phyloP scores from a whole-genome alignment of 2,329 filamentous ascomycete genomes.

The Emmonsiellopsis sp. region DNA sequence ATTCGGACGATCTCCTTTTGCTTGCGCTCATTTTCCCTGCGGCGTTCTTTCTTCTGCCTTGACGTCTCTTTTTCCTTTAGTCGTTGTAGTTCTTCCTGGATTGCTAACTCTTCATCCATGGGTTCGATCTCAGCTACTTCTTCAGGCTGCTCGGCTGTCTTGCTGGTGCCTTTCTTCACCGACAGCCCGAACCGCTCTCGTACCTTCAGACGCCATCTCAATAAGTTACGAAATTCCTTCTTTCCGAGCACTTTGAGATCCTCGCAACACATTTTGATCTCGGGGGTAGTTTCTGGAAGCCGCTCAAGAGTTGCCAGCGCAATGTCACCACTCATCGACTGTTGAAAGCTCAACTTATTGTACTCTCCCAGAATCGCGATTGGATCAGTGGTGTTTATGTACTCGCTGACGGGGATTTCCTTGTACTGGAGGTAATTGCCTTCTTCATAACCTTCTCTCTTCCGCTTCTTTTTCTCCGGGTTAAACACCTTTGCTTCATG shows the following conservation, averaged over 20 bases:
- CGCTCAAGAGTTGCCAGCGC: conserved; percentile 78
- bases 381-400: conserved; percentile 86
- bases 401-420: conserved; percentile 78
- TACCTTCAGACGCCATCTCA: conserved; percentile 83
- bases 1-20: conserved; percentile 90
- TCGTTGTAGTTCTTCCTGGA: conserved; percentile 77
- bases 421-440: conserved; percentile 91
- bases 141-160: conserved; percentile 45
- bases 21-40: conserved; percentile 87
- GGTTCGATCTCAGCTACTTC: conserved; percentile 75
- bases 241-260: conserved; percentile 86
- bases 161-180: conserved; percentile 53
- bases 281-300: conserved; percentile 75
- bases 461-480: conserved; percentile 92
- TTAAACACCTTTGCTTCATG: conserved; percentile 98
- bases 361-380: conserved; percentile 81
- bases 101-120: conserved; percentile 90
- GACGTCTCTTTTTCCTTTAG: conserved; percentile 70
- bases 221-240: conserved; percentile 84
- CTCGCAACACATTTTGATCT: conserved; percentile 67
- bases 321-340: conserved; percentile 72
- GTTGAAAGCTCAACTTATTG: conserved; percentile 76
- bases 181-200: conserved; percentile 84
- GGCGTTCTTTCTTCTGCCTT: conserved; percentile 72
- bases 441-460: conserved; percentile 95